Conservation (phyloP, 371 early-diverging fungal species). For the Rhizopus sp. region DNA sequence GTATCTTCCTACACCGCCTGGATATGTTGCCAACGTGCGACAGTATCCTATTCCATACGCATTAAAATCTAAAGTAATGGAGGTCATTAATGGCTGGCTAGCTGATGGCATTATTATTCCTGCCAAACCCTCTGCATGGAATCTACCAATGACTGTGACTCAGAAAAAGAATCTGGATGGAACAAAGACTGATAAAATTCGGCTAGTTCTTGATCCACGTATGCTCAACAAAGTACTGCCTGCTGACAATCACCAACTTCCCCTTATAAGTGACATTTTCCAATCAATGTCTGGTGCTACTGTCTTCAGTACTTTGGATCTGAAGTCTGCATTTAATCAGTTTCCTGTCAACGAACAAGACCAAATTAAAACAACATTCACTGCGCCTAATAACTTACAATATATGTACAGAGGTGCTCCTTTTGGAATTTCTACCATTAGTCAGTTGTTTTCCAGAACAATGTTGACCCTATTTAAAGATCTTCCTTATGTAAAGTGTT, state of each 20-base stretch:
- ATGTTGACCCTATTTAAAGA: constrained; percentile 14
- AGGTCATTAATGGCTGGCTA: not conserved
- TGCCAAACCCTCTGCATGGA: no score
- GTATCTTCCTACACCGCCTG: constrained; percentile 5
- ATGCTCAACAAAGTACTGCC: constrained; percentile 9
- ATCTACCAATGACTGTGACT: no score
- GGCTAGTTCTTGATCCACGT: constrained; percentile 9
- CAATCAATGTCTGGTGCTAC: not conserved
- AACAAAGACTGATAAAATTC: constrained; percentile 1
- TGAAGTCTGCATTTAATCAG: constrained; percentile 12
- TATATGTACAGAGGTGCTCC: constrained; percentile 20
- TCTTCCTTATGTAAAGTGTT: constrained; percentile 4
- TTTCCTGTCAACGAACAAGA: constrained; percentile 6
- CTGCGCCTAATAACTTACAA: constrained; percentile 12
- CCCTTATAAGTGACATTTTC: constrained; percentile 14
- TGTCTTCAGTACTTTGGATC: constrained; percentile 12
- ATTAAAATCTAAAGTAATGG: constrained; percentile 7
- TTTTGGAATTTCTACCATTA: constrained; percentile 11
- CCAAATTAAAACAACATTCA: constrained; percentile 14
- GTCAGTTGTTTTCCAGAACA: constrained; percentile 10
- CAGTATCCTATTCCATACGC: constrained; percentile 15
- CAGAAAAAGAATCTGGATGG: no score
- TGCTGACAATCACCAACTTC: constrained; percentile 2
- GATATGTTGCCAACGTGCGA: constrained; percentile 1
- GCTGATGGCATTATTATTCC: no score